phyloP scores from a whole-genome alignment of 2,329 filamentous ascomycete genomes.

The Hypoxylon sp. region DNA sequence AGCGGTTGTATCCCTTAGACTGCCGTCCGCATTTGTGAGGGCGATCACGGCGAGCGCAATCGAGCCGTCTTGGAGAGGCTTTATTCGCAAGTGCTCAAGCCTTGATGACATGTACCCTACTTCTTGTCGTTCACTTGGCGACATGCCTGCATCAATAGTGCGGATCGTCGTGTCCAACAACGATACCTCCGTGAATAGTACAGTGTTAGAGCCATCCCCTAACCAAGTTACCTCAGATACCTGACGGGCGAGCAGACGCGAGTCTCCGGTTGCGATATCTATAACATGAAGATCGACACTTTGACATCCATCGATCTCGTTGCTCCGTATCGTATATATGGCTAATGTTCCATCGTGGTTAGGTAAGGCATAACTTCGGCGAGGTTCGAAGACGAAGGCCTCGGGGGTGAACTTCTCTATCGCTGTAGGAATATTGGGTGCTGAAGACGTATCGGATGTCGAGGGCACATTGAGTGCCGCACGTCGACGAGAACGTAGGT shows the following conservation, averaged over 20 bases:
- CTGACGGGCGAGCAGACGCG: conserved; percentile 47
- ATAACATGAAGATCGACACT: conserved; percentile 56
- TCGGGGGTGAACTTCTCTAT: conserved; percentile 54
- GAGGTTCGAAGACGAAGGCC: conserved; percentile 52
- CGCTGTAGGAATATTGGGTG: no score
- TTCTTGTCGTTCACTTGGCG: not conserved
- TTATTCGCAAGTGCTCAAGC: conserved; percentile 55
- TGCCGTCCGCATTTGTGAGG: conserved; percentile 52
- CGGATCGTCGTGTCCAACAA: no score
- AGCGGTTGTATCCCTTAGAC: no score
- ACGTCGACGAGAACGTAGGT: no score
- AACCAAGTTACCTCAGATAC: conserved; percentile 59
- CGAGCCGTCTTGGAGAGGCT: conserved; percentile 53
- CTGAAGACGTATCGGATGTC: no score
- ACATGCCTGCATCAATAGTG: not conserved
- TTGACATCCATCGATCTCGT: no score
- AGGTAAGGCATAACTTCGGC: conserved; percentile 56
- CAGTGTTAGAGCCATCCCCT: conserved; percentile 49
- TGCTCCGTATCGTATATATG: no score
- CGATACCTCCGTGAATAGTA: no score
- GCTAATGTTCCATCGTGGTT: conserved; percentile 59
- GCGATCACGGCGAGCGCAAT: conserved; percentile 58
- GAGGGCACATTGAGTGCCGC: no score
- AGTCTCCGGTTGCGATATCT: conserved; percentile 52
- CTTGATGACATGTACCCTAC: conserved; percentile 54